Percentiles rank a stretch among this genome's conserved stretches.
phyloP scores from a whole-genome alignment of 1,284 basidiomycete genomes.

The Cystobasidium slooffiae region DNA sequence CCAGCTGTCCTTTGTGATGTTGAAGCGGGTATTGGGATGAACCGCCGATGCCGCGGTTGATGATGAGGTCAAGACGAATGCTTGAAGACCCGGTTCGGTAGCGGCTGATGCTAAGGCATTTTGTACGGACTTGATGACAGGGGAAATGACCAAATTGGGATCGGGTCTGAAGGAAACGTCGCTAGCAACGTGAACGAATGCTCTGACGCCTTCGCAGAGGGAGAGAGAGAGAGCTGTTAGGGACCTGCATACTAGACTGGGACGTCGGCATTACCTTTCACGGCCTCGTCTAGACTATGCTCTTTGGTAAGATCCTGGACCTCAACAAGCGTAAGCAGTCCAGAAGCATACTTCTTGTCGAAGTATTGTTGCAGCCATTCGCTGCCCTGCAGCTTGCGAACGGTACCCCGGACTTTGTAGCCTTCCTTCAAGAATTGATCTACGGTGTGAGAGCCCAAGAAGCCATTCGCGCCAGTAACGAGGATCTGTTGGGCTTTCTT shows the following conservation, averaged over 20 bases:
- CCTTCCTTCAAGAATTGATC: slow-evolving; percentile 30
- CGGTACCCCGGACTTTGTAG: slow-evolving; percentile 38
- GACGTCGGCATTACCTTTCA: slow-evolving; percentile 8
- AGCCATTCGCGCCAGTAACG: slow-evolving; percentile 32
- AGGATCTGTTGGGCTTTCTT: slow-evolving; percentile 23
- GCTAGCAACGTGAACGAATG: slow-evolving; percentile 38
- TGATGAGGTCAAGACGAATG: slow-evolving; percentile 44
- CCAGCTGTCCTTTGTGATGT: slow-evolving; percentile 14
- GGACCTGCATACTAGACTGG: too few relatives aligned
- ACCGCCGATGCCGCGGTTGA: slow-evolving; percentile 11
- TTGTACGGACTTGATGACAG: slow-evolving; percentile 28
- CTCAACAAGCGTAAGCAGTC: slow-evolving; percentile 17
- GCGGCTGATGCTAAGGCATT: slow-evolving; percentile 22
- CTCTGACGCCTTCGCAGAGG: slow-evolving; percentile 4
- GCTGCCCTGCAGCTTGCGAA: slow-evolving; percentile 10
- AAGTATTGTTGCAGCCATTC: slow-evolving; percentile 35
- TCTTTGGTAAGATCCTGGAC: slow-evolving; percentile 3
- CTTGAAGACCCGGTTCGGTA: slow-evolving; percentile 22
- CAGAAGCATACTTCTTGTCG: slow-evolving; percentile 23
- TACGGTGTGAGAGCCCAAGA: slow-evolving; percentile 38
- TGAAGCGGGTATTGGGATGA: slow-evolving; percentile 5
- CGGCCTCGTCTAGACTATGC: slow-evolving; percentile 17
- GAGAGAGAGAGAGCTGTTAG: too few relatives aligned
- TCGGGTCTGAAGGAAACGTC: slow-evolving; percentile 38
- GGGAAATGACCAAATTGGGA: slow-evolving; percentile 22